A percentile compares a stretch with the other conserved stretches of the same genome.
phyloP scores from a whole-genome alignment of 139 green algal species.

The Nannochloris sp. region DNA sequence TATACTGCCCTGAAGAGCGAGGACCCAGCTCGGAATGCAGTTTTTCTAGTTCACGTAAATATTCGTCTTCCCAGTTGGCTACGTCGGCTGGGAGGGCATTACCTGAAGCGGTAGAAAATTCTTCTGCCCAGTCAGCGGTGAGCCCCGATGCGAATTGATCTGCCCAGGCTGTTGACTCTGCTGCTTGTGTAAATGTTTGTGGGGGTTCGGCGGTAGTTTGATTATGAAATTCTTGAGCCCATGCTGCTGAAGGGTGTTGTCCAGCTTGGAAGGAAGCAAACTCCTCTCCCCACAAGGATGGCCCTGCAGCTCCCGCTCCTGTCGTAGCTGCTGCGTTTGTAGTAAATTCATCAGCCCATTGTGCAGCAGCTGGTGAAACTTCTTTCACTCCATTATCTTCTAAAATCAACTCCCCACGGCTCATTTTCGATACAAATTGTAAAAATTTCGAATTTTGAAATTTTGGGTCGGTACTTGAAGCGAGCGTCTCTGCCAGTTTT shows the following conservation, averaged over 20 bases:
- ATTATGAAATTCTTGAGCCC: slow-evolving; percentile 27
- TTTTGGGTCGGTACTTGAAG: slow-evolving; percentile 57
- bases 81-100: neutral
- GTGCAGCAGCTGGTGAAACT: slow-evolving; percentile 17
- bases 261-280: slow-evolving; percentile 31
- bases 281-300: slow-evolving; percentile 35
- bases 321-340: neutral
- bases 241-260: slow-evolving; percentile 15
- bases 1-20: slow-evolving; percentile 50
- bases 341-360: slow-evolving; percentile 49
- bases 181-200: neutral
- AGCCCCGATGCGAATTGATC: slow-evolving; percentile 56
- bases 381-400: slow-evolving; percentile 73
- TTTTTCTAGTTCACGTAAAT: slow-evolving; percentile 7
- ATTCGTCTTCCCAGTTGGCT: slow-evolving; percentile 36
- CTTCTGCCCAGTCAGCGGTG: slow-evolving; percentile 31
- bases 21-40: neutral
- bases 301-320: neutral
- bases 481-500: slow-evolving; percentile 45
- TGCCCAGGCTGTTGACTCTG: slow-evolving; percentile 37
- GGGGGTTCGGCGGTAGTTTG: neutral
- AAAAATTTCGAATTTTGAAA: slow-evolving; percentile 87
- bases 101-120: slow-evolving; percentile 36
- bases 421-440: slow-evolving; percentile 95
- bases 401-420: slow-evolving; percentile 70